Conservation (phyloP, 306 rosid genomes). For the Malus sylvestris region DNA sequence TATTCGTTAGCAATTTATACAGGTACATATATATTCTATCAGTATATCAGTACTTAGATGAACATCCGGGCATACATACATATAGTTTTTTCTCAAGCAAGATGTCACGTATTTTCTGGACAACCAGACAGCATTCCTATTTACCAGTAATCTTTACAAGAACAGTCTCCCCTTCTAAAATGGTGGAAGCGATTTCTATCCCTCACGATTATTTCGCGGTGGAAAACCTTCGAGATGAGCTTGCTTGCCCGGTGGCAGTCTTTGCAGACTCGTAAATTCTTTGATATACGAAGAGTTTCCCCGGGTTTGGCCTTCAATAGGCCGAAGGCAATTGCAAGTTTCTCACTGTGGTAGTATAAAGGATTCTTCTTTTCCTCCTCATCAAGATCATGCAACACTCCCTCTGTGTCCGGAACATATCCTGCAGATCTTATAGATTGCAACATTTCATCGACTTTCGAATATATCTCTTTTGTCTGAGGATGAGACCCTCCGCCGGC, state of each 20-base stretch:
- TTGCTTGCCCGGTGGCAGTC: constrained; percentile 68
- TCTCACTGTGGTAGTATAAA: constrained; percentile 49
- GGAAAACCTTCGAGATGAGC: constrained; percentile 38
- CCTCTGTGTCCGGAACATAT: constrained; percentile 31
- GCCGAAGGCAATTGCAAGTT: constrained; percentile 58
- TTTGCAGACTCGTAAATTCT: constrained; percentile 54
- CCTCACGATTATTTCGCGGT: constrained; percentile 45
- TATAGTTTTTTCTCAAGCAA: neutral
- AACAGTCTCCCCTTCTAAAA: constrained; percentile 51
- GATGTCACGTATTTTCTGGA: neutral
- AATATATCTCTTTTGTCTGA: constrained; percentile 29
- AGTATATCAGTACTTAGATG: neutral
- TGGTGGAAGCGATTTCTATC: constrained; percentile 68
- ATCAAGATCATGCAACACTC: constrained; percentile 20
- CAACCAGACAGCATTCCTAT: neutral
- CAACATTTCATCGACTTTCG: constrained; percentile 42
- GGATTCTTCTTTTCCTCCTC: constrained; percentile 45
- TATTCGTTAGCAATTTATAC: too few relatives aligned
- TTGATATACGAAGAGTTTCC: constrained; percentile 48
- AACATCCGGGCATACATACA: neutral
- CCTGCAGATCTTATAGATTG: constrained; percentile 32
- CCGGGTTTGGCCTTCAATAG: constrained; percentile 39
- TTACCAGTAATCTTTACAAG: constrained; percentile 57
- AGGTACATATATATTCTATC: neutral
- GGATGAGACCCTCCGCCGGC: constrained; percentile 54